Conservation (phyloP, 805 yeast genomes). For the Metschnikowia chrysomelidarum region DNA sequence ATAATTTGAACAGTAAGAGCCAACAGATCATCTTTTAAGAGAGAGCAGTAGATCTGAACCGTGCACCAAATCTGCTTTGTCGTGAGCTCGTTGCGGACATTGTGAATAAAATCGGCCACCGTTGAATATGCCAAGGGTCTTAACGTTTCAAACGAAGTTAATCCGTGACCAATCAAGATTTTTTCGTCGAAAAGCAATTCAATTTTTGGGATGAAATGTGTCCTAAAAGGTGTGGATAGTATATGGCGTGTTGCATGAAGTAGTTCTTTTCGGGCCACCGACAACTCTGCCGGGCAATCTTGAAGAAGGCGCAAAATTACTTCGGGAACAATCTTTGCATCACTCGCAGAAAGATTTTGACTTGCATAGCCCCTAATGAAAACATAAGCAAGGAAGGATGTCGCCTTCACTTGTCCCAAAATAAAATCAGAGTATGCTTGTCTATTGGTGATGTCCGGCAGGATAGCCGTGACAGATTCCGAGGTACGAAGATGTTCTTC, state of each 20-base stretch:
- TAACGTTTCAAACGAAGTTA: constrained; percentile 85
- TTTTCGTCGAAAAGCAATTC: constrained; percentile 83
- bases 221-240: constrained; percentile 83
- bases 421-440: constrained; percentile 84
- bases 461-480: constrained; percentile 63
- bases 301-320: constrained; percentile 80
- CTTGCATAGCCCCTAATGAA: constrained; percentile 81
- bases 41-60: constrained; percentile 74
- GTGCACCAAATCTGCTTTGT: constrained; percentile 85
- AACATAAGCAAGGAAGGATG: constrained; percentile 90
- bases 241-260: constrained; percentile 94
- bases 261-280: constrained; percentile 88
- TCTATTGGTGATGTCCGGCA: constrained; percentile 74
- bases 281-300: constrained; percentile 93
- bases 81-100: constrained; percentile 79
- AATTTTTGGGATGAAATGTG: constrained; percentile 79
- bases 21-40: constrained; percentile 75
- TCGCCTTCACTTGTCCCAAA: constrained; percentile 92
- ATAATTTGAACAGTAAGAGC: constrained; percentile 91
- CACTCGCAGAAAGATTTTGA: constrained; percentile 46
- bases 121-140: constrained; percentile 93
- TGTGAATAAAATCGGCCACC: constrained; percentile 93
- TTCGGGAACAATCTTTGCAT: constrained; percentile 71
- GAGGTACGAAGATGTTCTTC: constrained; percentile 52
- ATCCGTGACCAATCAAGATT: constrained; percentile 87